Percentiles rank a stretch among this genome's conserved stretches.
Evolutionary conservation across 2,329 filamentous ascomycete genomes (phyloP).

Genomic region (Aureobasidium musti): DNA sequence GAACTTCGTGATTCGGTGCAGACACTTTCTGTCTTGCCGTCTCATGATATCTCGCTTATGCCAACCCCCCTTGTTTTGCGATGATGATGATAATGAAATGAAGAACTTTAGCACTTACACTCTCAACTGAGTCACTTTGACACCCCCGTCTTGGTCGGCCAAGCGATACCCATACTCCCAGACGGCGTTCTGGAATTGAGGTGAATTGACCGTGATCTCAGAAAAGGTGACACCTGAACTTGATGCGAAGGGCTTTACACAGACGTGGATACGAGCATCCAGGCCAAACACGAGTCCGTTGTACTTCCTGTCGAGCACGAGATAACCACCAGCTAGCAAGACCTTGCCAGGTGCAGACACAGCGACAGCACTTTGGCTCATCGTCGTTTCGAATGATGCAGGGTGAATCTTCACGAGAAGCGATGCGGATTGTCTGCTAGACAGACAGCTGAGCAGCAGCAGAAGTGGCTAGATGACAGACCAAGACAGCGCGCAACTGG

Average conservation of each 20-base stretch:
- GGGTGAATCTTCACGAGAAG: slow-evolving; percentile 19
- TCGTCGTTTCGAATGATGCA: slow-evolving; percentile 22
- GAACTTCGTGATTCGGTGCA: background rate
- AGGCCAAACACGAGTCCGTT: slow-evolving; percentile 71
- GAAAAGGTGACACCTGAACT: slow-evolving; percentile 62
- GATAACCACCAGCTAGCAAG: slow-evolving; percentile 88
- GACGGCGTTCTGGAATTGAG: slow-evolving; percentile 82
- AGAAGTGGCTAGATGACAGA: slow-evolving; percentile 17
- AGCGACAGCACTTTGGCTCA: slow-evolving; percentile 36
- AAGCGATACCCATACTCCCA: slow-evolving; percentile 85
- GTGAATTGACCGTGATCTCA: slow-evolving; percentile 84
- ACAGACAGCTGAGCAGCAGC: slow-evolving; percentile 8
- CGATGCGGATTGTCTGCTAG: slow-evolving; percentile 22
- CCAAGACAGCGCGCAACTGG: slow-evolving; percentile 9
- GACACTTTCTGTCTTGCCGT: background rate
- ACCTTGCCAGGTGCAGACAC: slow-evolving; percentile 97
- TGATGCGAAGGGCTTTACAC: slow-evolving; percentile 58
- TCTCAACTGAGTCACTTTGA: slow-evolving; percentile 76
- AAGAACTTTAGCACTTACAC: slow-evolving; percentile 60
- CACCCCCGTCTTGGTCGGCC: slow-evolving; percentile 71
- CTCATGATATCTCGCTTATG: background rate
- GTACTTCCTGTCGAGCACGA: slow-evolving; percentile 85
- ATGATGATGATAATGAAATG: background rate
- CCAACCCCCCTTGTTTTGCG: background rate
- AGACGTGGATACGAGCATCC: slow-evolving; percentile 63